Percentiles rank a stretch among this genome's conserved stretches.
These are phyloP conservation scores for Vitis hybrid DNA, from an alignment of 177 flowering plant genomes.

Conservation along the genomic window DNA sequence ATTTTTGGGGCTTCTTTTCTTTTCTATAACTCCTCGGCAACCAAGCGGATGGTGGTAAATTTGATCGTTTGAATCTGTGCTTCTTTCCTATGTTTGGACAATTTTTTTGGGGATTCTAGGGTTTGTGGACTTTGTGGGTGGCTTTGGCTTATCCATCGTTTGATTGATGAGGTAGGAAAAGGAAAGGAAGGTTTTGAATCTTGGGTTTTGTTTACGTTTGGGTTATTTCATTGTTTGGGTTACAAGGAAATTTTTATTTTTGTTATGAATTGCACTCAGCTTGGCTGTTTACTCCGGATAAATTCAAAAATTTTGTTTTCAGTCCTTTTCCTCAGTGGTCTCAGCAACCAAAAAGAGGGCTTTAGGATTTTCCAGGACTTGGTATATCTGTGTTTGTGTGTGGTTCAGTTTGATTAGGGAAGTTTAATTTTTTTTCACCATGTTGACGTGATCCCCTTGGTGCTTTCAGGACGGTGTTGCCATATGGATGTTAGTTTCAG, in stretches of 20 bases:
- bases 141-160: background rate
- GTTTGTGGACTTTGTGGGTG: constrained; percentile 1
- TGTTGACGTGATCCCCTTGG: background rate
- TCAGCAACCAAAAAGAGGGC: too few relatives aligned
- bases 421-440: background rate
- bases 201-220: background rate
- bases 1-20: background rate
- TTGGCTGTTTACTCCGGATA: background rate
- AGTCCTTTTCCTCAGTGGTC: background rate
- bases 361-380: background rate
- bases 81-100: background rate
- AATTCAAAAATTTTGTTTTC: background rate
- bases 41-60: background rate
- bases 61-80: constrained; percentile 8
- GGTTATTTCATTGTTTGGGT: background rate
- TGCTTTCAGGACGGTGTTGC: constrained; percentile 14
- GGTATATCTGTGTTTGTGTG: background rate
- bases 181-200: background rate
- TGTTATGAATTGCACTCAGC: background rate
- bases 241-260: background rate
- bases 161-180: constrained; percentile 8
- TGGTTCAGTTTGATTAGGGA: background rate
- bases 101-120: background rate
- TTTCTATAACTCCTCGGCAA: too few relatives aligned
- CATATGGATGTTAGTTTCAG: background rate